Evolutionary conservation across 305 asterid genomes (phyloP).

Genomic region (Fraxinus paxiana): DNA sequence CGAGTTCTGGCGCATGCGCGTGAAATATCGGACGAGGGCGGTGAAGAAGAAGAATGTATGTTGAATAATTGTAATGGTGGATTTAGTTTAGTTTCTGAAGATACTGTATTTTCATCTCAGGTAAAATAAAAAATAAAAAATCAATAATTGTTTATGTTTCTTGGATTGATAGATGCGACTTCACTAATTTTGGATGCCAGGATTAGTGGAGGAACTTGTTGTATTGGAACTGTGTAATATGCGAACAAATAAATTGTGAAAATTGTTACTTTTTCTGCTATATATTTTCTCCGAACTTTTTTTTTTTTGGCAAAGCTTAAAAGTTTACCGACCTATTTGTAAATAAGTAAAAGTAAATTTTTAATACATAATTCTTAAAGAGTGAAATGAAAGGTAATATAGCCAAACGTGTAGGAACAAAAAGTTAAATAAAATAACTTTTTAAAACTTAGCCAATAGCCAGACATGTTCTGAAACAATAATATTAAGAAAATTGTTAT

Average conservation of each 20-base stretch:
- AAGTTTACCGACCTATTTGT: background rate
- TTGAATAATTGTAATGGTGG: slow-evolving; percentile 31
- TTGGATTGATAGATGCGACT: background rate
- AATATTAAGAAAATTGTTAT: background rate
- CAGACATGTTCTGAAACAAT: background rate
- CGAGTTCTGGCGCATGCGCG: slow-evolving; percentile 39
- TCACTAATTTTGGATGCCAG: background rate
- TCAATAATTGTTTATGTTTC: background rate
- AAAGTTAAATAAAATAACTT: too few species aligned
- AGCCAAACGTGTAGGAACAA: background rate
- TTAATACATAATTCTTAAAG: too few species aligned
- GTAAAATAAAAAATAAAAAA: slow-evolving; percentile 27
- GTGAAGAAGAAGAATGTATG: slow-evolving; percentile 32
- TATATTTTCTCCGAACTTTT: background rate
- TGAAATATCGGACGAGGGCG: slow-evolving; percentile 38
- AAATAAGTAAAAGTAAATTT: too few species aligned
- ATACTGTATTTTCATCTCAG: slow-evolving; percentile 36
- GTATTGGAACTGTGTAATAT: background rate
- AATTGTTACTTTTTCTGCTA: background rate
- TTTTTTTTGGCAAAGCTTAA: background rate
- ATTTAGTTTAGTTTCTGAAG: slow-evolving; percentile 37
- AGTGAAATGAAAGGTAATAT: background rate
- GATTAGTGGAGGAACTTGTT: background rate
- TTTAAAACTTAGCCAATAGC: background rate
- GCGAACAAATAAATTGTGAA: background rate